phyloP scores from a whole-genome alignment of 257 asterid species.

The Henckelia pumila region DNA sequence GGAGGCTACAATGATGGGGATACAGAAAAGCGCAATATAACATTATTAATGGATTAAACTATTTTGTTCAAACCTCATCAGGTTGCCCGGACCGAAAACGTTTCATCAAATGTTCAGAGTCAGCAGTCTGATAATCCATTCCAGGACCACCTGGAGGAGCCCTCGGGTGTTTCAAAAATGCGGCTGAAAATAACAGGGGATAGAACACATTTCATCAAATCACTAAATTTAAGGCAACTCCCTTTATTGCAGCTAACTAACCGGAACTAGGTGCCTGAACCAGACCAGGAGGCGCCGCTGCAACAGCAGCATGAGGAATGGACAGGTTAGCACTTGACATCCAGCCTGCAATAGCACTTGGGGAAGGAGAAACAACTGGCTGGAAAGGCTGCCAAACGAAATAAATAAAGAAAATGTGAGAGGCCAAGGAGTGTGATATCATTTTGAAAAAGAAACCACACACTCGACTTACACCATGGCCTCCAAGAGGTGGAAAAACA shows the following conservation, averaged over 20 bases:
- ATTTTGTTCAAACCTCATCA: conserved; percentile 54
- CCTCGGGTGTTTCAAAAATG: conserved; percentile 85
- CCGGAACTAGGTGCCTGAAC: conserved; percentile 54
- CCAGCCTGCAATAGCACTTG: conserved; percentile 92
- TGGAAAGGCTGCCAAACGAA: conserved; percentile 70
- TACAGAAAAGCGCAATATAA: background rate
- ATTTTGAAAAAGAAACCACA: background rate
- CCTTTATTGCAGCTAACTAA: conserved; percentile 22
- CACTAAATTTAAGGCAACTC: background rate
- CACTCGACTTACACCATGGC: background rate
- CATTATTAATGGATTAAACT: background rate
- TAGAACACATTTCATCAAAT: background rate
- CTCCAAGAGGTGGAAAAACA: conserved; percentile 35
- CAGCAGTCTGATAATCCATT: conserved; percentile 86
- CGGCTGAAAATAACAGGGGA: conserved; percentile 40
- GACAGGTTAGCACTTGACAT: conserved; percentile 75
- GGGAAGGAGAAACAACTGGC: conserved; percentile 56
- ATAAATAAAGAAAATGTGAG: conserved; percentile 32
- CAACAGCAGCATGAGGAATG: conserved; percentile 47
- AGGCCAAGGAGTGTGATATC: background rate
- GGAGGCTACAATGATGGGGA: background rate
- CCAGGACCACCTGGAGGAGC: conserved; percentile 73
- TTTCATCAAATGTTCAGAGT: conserved; percentile 85
- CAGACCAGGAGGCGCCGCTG: conserved; percentile 41
- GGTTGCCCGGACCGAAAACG: conserved; percentile 79